Percentiles rank a stretch among this genome's conserved stretches.
Evolutionary conservation across 345 rosid genomes (phyloP).

Genomic region (Garcia nutans): DNA sequence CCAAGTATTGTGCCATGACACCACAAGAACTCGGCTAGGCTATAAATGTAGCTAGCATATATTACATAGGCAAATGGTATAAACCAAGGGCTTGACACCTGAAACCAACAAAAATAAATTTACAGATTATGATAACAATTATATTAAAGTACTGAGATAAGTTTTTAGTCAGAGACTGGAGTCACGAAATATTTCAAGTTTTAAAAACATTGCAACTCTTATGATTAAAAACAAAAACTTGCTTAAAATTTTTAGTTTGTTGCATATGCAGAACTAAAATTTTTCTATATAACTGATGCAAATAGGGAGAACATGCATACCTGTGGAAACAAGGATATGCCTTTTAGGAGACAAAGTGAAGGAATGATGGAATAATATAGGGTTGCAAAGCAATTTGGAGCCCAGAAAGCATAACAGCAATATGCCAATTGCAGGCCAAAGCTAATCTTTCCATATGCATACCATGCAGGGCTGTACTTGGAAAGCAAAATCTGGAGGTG

Average conservation of each 20-base stretch:
- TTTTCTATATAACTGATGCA: too few relatives aligned
- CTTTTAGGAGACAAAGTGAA: conserved; percentile 58
- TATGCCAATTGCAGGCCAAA: conserved; percentile 51
- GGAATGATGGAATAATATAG: conserved; percentile 52
- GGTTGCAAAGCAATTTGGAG: conserved; percentile 49
- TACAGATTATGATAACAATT: not conserved
- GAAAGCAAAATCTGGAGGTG: conserved; percentile 63
- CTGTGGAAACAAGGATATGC: conserved; percentile 67
- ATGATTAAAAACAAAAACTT: too few relatives aligned
- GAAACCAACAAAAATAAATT: not conserved
- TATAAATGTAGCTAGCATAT: conserved; percentile 27
- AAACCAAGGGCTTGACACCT: conserved; percentile 63
- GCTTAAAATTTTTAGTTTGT: not conserved
- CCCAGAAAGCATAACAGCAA: conserved; percentile 51
- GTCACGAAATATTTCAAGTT: too few relatives aligned
- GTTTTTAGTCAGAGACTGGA: not conserved
- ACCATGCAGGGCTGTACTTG: conserved; percentile 54
- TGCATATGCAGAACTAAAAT: not conserved
- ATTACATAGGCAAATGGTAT: conserved; percentile 58
- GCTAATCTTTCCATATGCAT: conserved; percentile 53
- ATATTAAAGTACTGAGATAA: too few relatives aligned
- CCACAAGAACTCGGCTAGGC: conserved; percentile 53
- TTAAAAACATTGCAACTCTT: too few relatives aligned
- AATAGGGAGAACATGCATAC: conserved; percentile 29
- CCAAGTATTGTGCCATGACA: conserved; percentile 59